Conservation (phyloP, 306 rosid species). For the Ormosia semicastrata region DNA sequence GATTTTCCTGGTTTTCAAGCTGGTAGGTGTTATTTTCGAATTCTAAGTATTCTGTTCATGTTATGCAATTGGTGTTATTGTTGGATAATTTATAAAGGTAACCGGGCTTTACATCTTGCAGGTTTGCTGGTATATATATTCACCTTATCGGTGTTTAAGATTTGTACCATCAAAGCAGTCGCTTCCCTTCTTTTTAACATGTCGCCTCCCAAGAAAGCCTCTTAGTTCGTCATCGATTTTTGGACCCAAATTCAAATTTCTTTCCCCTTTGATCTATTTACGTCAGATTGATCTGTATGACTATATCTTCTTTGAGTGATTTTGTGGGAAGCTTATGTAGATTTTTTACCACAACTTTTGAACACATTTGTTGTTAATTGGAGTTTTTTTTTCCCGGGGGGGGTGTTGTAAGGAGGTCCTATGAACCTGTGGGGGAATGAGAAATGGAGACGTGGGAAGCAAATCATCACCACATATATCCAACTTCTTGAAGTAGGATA, state of each 20-base stretch:
- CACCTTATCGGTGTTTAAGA: slow-evolving; percentile 20
- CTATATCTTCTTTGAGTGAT: background rate
- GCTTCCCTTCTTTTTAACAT: slow-evolving; percentile 58
- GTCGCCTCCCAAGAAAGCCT: slow-evolving; percentile 76
- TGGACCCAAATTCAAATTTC: background rate
- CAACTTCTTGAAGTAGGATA: too few relatives aligned
- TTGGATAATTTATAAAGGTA: background rate
- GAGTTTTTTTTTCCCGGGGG: background rate
- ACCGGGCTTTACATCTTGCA: slow-evolving; percentile 18
- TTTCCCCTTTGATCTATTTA: background rate
- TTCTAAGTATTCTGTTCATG: background rate
- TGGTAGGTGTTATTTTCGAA: slow-evolving; percentile 17
- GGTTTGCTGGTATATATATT: slow-evolving; percentile 48
- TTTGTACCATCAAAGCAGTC: slow-evolving; percentile 26
- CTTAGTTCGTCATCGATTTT: slow-evolving; percentile 21
- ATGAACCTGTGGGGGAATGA: too few relatives aligned
- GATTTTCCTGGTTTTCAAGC: slow-evolving; percentile 15
- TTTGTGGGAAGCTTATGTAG: background rate
- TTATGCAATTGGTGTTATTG: background rate
- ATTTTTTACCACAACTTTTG: background rate
- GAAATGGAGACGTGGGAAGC: too few relatives aligned
- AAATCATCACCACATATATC: too few relatives aligned
- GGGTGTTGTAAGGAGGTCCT: too few relatives aligned
- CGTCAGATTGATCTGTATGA: background rate
- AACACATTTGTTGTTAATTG: background rate